Conservation (phyloP, 2,329 filamentous ascomycete species). For the Periconia sp. region DNA sequence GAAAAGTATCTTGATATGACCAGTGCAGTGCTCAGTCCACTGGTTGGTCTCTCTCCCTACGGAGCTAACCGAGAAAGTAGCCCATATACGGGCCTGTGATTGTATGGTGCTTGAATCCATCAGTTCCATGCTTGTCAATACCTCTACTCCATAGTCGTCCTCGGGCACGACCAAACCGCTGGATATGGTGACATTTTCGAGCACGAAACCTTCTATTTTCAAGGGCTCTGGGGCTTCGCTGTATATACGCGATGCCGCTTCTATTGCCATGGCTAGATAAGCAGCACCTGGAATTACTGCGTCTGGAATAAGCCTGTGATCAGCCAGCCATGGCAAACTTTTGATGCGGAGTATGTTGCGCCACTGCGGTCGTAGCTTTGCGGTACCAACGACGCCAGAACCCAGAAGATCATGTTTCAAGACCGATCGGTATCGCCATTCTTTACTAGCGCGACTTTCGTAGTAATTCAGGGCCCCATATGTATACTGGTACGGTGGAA, state of each 20-base stretch:
- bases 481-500: conserved; percentile 21
- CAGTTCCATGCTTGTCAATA: background rate
- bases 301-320: conserved; percentile 37
- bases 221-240: background rate
- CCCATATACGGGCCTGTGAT: conserved; percentile 17
- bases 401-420: conserved; percentile 24
- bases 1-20: conserved; percentile 15
- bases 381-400: background rate
- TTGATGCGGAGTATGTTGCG: conserved; percentile 33
- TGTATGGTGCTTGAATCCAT: conserved; percentile 7
- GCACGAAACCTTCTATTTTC: background rate
- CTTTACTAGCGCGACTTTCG: conserved; percentile 17
- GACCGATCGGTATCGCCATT: conserved; percentile 9
- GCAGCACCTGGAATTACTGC: conserved; percentile 28
- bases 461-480: conserved; percentile 15
- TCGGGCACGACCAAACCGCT: background rate
- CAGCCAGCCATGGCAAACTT: conserved; percentile 47
- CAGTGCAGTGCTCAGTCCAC: conserved; percentile 30
- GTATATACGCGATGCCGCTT: conserved; percentile 1
- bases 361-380: conserved; percentile 42
- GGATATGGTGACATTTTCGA: conserved; percentile 27
- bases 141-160: background rate
- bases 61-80: conserved; percentile 21
- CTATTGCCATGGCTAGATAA: conserved; percentile 10
- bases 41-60: conserved; percentile 5